Percentiles rank a stretch among this genome's conserved stretches.
Conservation (phyloP, 805 yeast genomes). For the Candida odintsovae region DNA sequence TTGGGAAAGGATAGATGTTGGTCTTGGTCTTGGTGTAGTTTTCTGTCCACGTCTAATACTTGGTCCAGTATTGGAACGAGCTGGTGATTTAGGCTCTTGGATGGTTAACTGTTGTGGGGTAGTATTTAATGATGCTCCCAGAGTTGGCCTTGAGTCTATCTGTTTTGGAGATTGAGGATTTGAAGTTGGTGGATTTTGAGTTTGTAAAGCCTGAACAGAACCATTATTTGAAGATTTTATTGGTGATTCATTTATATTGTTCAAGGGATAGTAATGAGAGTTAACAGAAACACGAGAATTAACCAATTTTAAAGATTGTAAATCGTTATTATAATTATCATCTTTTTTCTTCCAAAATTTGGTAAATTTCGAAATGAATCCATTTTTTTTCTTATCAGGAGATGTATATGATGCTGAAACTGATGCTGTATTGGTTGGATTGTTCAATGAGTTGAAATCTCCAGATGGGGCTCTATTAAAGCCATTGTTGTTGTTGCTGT, state of each 20-base stretch:
- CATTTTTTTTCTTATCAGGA: slow-evolving; percentile 25
- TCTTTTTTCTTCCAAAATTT: slow-evolving; percentile 28
- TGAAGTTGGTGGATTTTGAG: background rate
- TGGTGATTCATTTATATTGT: background rate
- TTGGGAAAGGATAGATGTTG: slow-evolving; percentile 47
- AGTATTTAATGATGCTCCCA: background rate
- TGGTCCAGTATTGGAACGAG: slow-evolving; percentile 4
- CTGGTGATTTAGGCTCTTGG: slow-evolving; percentile 27
- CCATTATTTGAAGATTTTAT: background rate
- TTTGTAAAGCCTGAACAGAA: background rate
- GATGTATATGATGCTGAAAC: slow-evolving; percentile 7
- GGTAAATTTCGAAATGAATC: slow-evolving; percentile 27
- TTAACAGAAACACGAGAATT: slow-evolving; percentile 2
- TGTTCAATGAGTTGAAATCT: background rate
- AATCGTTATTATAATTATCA: background rate
- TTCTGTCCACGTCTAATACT: background rate
- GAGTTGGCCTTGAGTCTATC: background rate
- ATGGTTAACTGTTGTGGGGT: slow-evolving; percentile 23
- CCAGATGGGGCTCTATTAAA: background rate
- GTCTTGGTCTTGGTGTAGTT: slow-evolving; percentile 27
- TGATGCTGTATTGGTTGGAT: background rate
- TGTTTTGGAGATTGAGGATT: background rate
- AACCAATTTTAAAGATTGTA: background rate
- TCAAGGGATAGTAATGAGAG: slow-evolving; percentile 1
- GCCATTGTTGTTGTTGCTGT: background rate